Evolutionary conservation across 2,329 filamentous ascomycete species (phyloP), one percentile per base, ranked within the genome.

Genomic region (Colletotrichum limetticola): DNA sequence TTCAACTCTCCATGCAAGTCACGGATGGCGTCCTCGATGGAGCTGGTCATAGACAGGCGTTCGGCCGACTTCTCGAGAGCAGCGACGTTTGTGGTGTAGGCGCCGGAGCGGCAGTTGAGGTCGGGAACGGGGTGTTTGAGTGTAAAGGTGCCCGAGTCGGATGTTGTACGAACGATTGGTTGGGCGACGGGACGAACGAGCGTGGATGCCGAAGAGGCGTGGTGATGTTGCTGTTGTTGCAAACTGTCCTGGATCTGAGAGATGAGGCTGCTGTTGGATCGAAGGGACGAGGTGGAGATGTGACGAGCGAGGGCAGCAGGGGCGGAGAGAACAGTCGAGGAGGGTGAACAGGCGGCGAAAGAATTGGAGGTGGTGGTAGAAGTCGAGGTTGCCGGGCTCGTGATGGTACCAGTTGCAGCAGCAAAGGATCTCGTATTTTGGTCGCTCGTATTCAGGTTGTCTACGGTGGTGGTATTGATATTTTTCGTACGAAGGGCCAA

Each of bases 11-110:
- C 86, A 81, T 94, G 91, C 76, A 94, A 86, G 78, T 92, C 90
- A 72, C 92, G 89, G 77, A 95, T 95, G 76, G 94, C 93, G 84
- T 93, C 90, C 77, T 93, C 93, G 78, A 95, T 93, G 74, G 93
- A 94, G 74, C 91, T 93, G 69, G 91, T 92, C 84, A 90, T 89
- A 76, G 92, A 94, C 81, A 95, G 86, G 75, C 91, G 89, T 82
- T 95, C 93, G 61, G 93, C 93, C 12, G 91, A 92, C 76, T 92
- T 91, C 82, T 96, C 93, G 74, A 95, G 89, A 62, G 91, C 90
- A 76, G 92, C 91, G 74, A 95, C 91, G 83, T 93, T 95, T 79
- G 87, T 88, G 22, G 88, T 83, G 79, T 90, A 91, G 37, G 90
- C 90, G 30, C 89, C 90, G 71, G 91, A 89, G 68, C 91, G 86